Evolutionary conservation across 106 monocot species (phyloP), one percentile per base, ranked within the genome.

Genomic region (Triglochin maritima): DNA sequence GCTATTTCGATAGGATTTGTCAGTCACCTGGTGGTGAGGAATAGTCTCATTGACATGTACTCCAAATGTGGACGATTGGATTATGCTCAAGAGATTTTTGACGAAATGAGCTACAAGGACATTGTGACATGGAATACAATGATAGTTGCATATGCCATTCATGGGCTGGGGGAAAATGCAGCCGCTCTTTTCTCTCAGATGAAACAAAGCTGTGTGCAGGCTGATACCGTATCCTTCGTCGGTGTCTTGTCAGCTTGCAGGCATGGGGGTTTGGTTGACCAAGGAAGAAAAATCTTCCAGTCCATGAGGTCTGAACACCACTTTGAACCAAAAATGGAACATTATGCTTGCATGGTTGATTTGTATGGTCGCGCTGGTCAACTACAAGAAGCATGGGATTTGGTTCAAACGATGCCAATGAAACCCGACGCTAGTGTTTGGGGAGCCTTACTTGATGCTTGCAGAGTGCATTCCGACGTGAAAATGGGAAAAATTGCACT

Each of bases 31-130:
- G 63, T 47, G 3, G 65, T 94, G 1, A 84, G 78, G 2, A 94
- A 89, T 64, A 82, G 84, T 51, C 57, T 94, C 6, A 74, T 94
- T 55, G 93, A 94, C 78, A 84, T 85, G 88, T 93, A 88, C 59
- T 76, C 88, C 45, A 93, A 93, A 73, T 85, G 93, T 55, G 88
- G 93, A 9, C 71, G 73, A 46, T 63, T 93, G 50, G 81, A 88
- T 75, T 54, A 44, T 71, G 85, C 85, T 8, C 46, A 70, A 49
- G 46, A 76, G 44, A 55, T 88, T 49, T 88, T 88, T 59, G 59
- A 93, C 43, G 61, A 49, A 43, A 93, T 93, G 93, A 42, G 10
- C 14, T 48, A 29, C 46, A 85, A 57, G 73, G 83, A 85, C 69
- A 65, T 58, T 2, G 71, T 88, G 13, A 75, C 88, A 44, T 86